Conservation (phyloP, 1,284 basidiomycete genomes). For the Abortiporus biennis region DNA sequence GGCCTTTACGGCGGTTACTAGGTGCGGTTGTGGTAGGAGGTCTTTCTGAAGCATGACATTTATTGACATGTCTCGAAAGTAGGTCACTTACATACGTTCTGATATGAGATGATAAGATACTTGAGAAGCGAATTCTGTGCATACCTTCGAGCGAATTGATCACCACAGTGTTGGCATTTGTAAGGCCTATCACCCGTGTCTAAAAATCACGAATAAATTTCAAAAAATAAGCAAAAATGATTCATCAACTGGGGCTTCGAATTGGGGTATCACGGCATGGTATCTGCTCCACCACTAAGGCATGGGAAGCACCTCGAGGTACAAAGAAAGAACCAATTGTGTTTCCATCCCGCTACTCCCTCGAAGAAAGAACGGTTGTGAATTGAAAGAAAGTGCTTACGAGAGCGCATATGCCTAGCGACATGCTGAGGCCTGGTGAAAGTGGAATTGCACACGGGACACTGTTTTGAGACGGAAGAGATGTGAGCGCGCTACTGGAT, state of each 20-base stretch:
- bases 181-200: conserved; percentile 92
- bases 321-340: too few relatives aligned
- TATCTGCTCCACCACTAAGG: too few relatives aligned
- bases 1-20: conserved; percentile 45
- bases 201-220: too few relatives aligned
- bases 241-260: too few relatives aligned
- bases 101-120: conserved; percentile 4
- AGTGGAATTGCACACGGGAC: conserved; percentile 80
- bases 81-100: conserved; percentile 53
- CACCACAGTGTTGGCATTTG: conserved; percentile 83
- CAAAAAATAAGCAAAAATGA: too few relatives aligned
- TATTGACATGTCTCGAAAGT: conserved; percentile 84
- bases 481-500: conserved; percentile 10
- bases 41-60: conserved; percentile 78
- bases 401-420: conserved; percentile 84
- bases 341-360: too few relatives aligned
- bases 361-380: too few relatives aligned
- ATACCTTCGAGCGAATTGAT: conserved; percentile 84
- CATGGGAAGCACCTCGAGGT: too few relatives aligned
- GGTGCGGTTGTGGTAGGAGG: conserved; percentile 38
- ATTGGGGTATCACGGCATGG: too few relatives aligned
- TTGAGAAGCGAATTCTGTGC: conserved; percentile 13
- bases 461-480: conserved; percentile 24
- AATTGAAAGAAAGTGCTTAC: conserved; percentile 60
- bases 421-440: conserved; percentile 90